These are phyloP conservation scores for Phytophthora lateralis DNA, from an alignment of 352 stramenopile genomes.

Conservation along the genomic window DNA sequence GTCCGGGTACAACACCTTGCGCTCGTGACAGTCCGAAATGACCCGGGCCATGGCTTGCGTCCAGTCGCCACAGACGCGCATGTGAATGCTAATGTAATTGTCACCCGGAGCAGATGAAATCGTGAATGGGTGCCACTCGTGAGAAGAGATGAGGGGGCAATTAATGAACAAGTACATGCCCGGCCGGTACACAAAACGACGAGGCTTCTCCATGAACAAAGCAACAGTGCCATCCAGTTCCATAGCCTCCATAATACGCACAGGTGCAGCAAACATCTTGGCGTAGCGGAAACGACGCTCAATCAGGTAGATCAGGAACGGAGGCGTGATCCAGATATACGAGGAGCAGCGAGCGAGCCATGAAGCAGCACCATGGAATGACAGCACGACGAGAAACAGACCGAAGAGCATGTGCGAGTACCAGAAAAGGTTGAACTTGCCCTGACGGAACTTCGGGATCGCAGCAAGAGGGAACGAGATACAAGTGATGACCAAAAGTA, in stretches of 20 bases:
- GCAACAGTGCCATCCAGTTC: conserved; percentile 71
- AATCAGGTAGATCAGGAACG: conserved; percentile 73
- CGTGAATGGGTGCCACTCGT: conserved; percentile 93
- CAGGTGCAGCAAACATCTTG: conserved; percentile 68
- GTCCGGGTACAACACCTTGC: conserved; percentile 65
- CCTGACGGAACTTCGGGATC: conserved; percentile 76
- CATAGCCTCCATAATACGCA: conserved; percentile 72
- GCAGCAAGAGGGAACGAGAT: conserved; percentile 75
- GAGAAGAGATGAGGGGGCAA: conserved; percentile 72
- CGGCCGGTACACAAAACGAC: conserved; percentile 71
- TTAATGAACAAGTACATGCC: conserved; percentile 92
- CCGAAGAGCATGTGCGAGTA: conserved; percentile 86
- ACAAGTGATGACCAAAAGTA: conserved; percentile 68
- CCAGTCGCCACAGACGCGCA: conserved; percentile 78
- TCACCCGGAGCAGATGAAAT: conserved; percentile 87
- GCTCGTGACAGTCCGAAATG: conserved; percentile 67
- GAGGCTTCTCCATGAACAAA: conserved; percentile 80
- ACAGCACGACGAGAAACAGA: conserved; percentile 65
- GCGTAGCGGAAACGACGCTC: conserved; percentile 74
- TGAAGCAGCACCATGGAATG: conserved; percentile 65
- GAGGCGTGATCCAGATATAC: conserved; percentile 70
- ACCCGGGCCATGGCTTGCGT: conserved; percentile 63
- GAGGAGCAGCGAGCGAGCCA: conserved; percentile 64
- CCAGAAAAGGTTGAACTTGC: conserved; percentile 84
- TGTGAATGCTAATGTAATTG: conserved; percentile 85